These are phyloP conservation scores for Apiotrichum veenhuisii DNA, from an alignment of 1,284 basidiomycete genomes.

Conservation along the genomic window DNA sequence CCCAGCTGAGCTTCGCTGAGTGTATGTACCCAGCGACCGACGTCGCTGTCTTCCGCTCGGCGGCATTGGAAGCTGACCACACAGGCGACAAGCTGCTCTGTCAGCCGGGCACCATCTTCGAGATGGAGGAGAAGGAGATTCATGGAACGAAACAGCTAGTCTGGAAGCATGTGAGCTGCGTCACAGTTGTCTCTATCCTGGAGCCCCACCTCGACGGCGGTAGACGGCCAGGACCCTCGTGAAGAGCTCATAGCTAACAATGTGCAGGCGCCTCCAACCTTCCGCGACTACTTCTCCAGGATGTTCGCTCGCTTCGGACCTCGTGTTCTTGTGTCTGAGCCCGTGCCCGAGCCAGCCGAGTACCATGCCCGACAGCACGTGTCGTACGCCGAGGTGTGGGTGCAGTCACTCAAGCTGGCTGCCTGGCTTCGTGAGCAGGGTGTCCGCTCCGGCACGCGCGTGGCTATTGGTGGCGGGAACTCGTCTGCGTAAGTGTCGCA, in stretches of 20 bases:
- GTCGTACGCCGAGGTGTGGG: slow-evolving; percentile 30
- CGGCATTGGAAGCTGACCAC: background rate
- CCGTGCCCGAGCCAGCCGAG: slow-evolving; percentile 7
- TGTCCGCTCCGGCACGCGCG: slow-evolving; percentile 27
- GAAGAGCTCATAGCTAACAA: background rate
- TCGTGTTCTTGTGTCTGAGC: slow-evolving; percentile 31
- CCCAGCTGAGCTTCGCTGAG: background rate
- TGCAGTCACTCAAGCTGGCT: slow-evolving; percentile 21
- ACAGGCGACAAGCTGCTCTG: slow-evolving; percentile 39
- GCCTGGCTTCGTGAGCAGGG: slow-evolving; percentile 29
- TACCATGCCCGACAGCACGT: slow-evolving; percentile 13
- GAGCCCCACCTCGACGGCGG: background rate
- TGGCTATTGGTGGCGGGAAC: slow-evolving; percentile 39
- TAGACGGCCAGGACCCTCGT: too few relatives aligned
- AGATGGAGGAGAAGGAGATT: slow-evolving; percentile 35
- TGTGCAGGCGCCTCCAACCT: slow-evolving; percentile 32
- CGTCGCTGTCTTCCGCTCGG: too few relatives aligned
- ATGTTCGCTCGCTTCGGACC: slow-evolving; percentile 17
- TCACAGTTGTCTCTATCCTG: background rate
- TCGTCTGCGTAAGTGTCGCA: slow-evolving; percentile 5
- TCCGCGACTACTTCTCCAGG: slow-evolving; percentile 30
- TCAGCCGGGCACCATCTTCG: slow-evolving; percentile 35
- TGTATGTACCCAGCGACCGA: background rate
- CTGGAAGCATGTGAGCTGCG: slow-evolving; percentile 40
- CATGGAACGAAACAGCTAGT: slow-evolving; percentile 24